Conservation (phyloP, 129 eudicot species). For the Centrapalus pauciflorus region DNA sequence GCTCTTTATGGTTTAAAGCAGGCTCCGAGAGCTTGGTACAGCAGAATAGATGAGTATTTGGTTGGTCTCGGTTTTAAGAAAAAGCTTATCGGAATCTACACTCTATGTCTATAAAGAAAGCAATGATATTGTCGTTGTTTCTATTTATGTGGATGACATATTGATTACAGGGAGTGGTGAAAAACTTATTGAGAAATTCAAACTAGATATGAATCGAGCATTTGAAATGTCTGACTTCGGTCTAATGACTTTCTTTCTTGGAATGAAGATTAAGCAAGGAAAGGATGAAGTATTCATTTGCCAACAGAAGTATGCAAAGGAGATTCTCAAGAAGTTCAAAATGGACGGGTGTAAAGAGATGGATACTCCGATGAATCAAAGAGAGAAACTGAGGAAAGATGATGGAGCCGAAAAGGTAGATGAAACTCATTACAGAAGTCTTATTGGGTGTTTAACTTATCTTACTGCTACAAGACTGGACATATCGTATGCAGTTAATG, state of each 20-base stretch:
- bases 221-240: slow-evolving; percentile 25
- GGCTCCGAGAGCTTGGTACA: slow-evolving; percentile 19
- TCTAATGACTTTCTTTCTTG: slow-evolving; percentile 19
- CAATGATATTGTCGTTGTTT: slow-evolving; percentile 5
- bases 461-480: no score
- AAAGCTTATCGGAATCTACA: neutral
- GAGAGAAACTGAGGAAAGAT: no score
- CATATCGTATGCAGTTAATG: no score
- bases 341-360: no score
- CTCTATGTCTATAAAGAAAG: no score
- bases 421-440: no score
- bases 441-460: no score
- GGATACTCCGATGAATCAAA: no score
- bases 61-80: neutral
- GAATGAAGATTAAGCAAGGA: slow-evolving; percentile 19
- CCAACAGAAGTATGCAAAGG: no score
- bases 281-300: slow-evolving; percentile 3
- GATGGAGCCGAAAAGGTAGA: no score
- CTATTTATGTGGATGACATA: slow-evolving; percentile 36
- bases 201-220: neutral
- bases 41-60: neutral
- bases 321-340: no score
- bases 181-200: neutral
- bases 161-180: slow-evolving; percentile 8
- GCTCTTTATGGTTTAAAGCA: slow-evolving; percentile 28